Evolutionary conservation across 371 early-diverging fungal genomes (phyloP).

Genomic region (Mucor velutinosus): DNA sequence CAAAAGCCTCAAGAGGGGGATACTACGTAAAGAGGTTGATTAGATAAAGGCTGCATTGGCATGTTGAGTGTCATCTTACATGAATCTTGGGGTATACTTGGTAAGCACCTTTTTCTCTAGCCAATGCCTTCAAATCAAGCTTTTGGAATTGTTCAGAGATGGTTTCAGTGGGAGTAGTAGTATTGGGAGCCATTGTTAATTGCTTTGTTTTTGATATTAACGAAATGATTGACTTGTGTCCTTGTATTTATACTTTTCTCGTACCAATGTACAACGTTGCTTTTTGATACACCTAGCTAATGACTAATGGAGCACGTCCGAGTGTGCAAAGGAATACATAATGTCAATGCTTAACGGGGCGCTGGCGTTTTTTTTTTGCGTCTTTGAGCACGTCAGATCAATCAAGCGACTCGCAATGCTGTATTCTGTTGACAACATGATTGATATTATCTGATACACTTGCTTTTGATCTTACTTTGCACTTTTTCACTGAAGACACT

Average conservation of each 20-base stretch:
- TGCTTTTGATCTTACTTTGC: background rate
- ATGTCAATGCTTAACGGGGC: background rate
- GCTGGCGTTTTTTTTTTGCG: background rate
- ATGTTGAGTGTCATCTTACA: background rate
- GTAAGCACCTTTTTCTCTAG: constrained; percentile 6
- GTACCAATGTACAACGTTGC: background rate
- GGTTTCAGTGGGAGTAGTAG: background rate
- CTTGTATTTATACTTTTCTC: background rate
- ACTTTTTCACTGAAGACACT: background rate
- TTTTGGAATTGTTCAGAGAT: constrained; percentile 10
- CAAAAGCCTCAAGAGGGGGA: constrained; percentile 27
- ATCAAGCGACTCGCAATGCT: background rate
- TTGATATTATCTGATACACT: background rate
- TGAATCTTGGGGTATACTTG: constrained; percentile 5
- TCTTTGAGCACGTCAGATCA: background rate
- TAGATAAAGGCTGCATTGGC: background rate
- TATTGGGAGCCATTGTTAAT: constrained; percentile 16
- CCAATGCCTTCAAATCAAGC: constrained; percentile 15
- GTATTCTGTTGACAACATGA: background rate
- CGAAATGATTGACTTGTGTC: background rate
- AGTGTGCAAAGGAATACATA: background rate
- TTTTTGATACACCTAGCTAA: background rate
- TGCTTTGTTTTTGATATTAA: background rate
- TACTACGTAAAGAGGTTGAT: constrained; percentile 2
- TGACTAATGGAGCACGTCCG: background rate